Base-by-base conservation (phyloP, 352 stramenopile species). In the Halophytophthora batemanensis region DNA sequence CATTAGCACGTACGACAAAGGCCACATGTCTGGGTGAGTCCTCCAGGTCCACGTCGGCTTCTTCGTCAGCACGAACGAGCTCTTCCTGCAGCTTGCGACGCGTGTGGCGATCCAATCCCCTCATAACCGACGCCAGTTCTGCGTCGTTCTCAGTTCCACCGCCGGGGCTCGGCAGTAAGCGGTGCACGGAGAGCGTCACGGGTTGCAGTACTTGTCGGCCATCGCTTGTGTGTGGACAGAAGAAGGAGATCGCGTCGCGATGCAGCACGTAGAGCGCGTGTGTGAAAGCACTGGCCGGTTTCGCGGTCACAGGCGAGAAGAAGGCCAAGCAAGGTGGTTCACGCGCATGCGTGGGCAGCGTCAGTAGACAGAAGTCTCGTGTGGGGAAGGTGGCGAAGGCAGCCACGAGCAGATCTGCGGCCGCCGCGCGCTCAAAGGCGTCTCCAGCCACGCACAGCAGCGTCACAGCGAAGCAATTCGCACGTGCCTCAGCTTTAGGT, bases 401-500 rank as follows among this genome's bases (percentile, higher is more conserved):
- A 43, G 71, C 60, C 19, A 66, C 60, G 6, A 87, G 55, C 40
- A 87, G 49, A 45, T 82, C 74, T 3, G 45, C 46, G 2, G 74
- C 66, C 8, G 69, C 59, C n/a, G 61, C 60, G 8, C 77, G 65
- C 38, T 77, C 67, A 19, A 71, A 65, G 0, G 56, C 59, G 40
- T 83, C 66, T 29, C 60, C 55, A 19, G 50, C 45, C n/a, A 87
- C 77, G 41, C 77, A 87, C 50, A 86, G 82, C 13, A 87, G 56
- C 6, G 77, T 86, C 33, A 87, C 64, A 14, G 70, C 67, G 42
- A 87, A 87, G 59, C 71, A 84, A 34, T 86, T 87, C 3, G 51
- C 53, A 12, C 63, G 54, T 0, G 71, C 72, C 56, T 86, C 68
- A 29, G 69, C 58, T 45, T 58, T 53, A n/a, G 68, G 25, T 7